Base-by-base conservation (phyloP, 1,284 basidiomycete genomes). In the Cutaneotrichosporon arboriforme region DNA sequence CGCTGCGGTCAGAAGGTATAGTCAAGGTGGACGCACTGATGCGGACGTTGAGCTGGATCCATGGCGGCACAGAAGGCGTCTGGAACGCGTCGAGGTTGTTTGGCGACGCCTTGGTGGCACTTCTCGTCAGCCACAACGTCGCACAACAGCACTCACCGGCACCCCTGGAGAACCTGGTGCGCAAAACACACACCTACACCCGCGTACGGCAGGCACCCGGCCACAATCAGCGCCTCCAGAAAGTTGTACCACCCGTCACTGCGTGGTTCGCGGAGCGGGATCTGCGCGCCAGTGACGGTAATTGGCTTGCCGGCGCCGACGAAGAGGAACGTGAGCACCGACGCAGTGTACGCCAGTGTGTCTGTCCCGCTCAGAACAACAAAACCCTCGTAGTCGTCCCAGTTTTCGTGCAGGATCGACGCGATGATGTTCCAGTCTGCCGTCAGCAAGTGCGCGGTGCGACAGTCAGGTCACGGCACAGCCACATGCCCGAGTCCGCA, bases 371-470 rank as follows among this genome's bases (percentile, higher is more conserved):
- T 67, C 15, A 73, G 62, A 9, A 73, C 66, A 37, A 73, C 60
- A 47, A 73, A 73, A 2, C 71, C 71, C 21, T 69, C 69, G 52
- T 73, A 72, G 8, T 52, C 51, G 41, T 68, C 63, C 69, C 69
- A 73, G 54, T 72, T 66, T 46, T 68, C 62, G 42, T 65, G 57
- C n/a, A 73, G 57, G 4, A 72, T 58, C 40, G 43, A 26, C 15
- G 71, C 71, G 45, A 73, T 72, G 14, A 50, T 67, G 55, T 73
- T 73, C 69, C 70, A 73, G 51, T 73, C 71, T 73, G 54, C 13
- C n/a, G 42, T 51, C 37, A 51, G 50, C 48, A 21, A 13, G 22
- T 42, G 14, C 14, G 14, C 37, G n/a, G 15, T n/a, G n/a, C n/a
- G n/a, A n/a, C n/a, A n/a, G n/a, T n/a, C n/a, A n/a, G n/a, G n/a